phyloP scores from a whole-genome alignment of 306 rosid genomes.

The Arachis stenosperma region DNA sequence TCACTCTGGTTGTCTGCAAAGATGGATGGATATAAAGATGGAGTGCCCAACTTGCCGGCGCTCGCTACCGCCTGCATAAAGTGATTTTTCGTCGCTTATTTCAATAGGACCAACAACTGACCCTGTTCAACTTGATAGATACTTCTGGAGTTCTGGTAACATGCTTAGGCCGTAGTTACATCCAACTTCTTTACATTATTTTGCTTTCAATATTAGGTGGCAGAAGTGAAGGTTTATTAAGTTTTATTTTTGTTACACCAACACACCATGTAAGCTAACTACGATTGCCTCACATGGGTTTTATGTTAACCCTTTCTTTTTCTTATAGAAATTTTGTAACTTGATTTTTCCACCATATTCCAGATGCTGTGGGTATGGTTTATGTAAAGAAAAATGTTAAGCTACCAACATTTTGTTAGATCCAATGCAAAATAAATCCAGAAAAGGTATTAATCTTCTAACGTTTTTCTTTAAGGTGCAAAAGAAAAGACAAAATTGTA shows the following conservation, averaged over 20 bases:
- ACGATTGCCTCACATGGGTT: background rate
- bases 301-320: constrained; percentile 24
- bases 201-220: constrained; percentile 16
- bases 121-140: constrained; percentile 48
- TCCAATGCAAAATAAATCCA: no score
- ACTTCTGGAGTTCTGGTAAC: constrained; percentile 45
- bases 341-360: constrained; percentile 39
- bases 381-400: constrained; percentile 29
- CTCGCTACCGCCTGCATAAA: constrained; percentile 72
- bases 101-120: constrained; percentile 61
- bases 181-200: constrained; percentile 24
- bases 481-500: constrained; percentile 17
- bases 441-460: no score
- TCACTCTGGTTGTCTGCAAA: constrained; percentile 91
- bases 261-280: no score
- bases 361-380: constrained; percentile 26
- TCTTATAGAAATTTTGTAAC: constrained; percentile 39
- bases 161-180: constrained; percentile 26
- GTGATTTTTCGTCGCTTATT: constrained; percentile 37
- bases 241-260: no score
- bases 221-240: background rate
- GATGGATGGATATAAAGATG: constrained; percentile 99
- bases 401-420: no score
- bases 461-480: background rate
- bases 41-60: constrained; percentile 99